Evolutionary conservation across 148 eudicot species (phyloP).

Genomic region (Cornus kousa): DNA sequence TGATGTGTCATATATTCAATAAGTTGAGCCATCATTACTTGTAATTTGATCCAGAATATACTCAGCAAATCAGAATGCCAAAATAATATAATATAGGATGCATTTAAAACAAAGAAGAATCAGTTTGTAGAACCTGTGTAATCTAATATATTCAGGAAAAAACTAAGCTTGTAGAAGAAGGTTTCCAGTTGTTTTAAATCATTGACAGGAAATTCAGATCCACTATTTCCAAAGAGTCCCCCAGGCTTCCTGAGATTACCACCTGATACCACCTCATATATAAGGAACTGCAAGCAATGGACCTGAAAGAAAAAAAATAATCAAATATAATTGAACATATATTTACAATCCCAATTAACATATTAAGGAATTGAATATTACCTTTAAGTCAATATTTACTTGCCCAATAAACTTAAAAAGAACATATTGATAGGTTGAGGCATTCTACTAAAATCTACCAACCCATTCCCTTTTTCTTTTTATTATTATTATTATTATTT

Average conservation of each 20-base stretch:
- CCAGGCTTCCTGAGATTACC: slow-evolving; percentile 94
- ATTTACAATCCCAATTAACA: neutral
- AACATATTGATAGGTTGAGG: neutral
- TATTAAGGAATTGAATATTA: neutral
- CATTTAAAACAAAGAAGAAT: slow-evolving; percentile 1
- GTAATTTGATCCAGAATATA: neutral
- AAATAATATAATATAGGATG: neutral
- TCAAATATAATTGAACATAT: neutral
- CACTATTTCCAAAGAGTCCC: slow-evolving; percentile 88
- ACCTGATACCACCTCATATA: slow-evolving; percentile 97
- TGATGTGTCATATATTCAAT: too few species aligned
- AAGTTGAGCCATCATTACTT: too few species aligned
- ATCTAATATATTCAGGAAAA: slow-evolving; percentile 89
- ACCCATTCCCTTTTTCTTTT: neutral
- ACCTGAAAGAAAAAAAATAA: slow-evolving; percentile 42
- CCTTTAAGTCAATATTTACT: neutral
- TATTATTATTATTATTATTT: too few species aligned
- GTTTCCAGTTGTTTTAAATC: slow-evolving; percentile 93
- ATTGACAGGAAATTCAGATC: slow-evolving; percentile 84
- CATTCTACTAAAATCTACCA: neutral
- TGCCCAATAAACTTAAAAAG: neutral
- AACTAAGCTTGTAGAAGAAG: slow-evolving; percentile 96
- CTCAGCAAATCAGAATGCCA: neutral
- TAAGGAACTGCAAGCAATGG: slow-evolving; percentile 95
- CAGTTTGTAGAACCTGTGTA: slow-evolving; percentile 62